Percentiles rank a stretch among this genome's conserved stretches.
Evolutionary conservation across 1,284 basidiomycete genomes (phyloP).

Genomic region (Ustilago bromivora): DNA sequence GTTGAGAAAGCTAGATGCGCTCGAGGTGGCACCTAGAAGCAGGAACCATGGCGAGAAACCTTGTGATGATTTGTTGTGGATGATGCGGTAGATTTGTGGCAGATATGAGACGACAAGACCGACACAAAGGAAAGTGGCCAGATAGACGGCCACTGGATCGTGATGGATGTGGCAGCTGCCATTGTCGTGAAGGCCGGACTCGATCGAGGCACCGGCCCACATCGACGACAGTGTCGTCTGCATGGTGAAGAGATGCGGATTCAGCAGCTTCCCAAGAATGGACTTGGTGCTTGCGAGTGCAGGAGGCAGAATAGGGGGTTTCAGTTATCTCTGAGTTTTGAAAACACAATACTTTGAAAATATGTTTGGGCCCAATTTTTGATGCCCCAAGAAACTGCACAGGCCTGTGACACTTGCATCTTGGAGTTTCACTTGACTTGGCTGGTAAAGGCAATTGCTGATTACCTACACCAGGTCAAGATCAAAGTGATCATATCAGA

Average conservation of each 20-base stretch:
- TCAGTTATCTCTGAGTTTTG: too few relatives aligned
- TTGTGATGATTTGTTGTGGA: constrained; percentile 78
- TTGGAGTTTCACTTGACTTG: too few relatives aligned
- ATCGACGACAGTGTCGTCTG: constrained; percentile 38
- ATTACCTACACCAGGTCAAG: too few relatives aligned
- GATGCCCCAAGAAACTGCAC: too few relatives aligned
- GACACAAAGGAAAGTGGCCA: constrained; percentile 80
- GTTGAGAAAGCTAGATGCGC: constrained; percentile 70
- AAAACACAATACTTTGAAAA: too few relatives aligned
- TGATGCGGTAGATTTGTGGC: constrained; percentile 81
- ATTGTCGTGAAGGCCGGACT: constrained; percentile 26
- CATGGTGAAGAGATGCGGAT: constrained; percentile 9
- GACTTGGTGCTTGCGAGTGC: background rate
- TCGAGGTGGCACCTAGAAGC: constrained; percentile 84
- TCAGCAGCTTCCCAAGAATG: background rate
- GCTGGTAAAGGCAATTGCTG: too few relatives aligned
- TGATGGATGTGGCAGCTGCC: constrained; percentile 71
- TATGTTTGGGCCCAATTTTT: too few relatives aligned
- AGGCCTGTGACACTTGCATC: too few relatives aligned
- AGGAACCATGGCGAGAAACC: constrained; percentile 93
- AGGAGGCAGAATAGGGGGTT: background rate
- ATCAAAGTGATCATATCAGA: too few relatives aligned
- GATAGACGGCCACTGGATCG: constrained; percentile 79
- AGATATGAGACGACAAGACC: constrained; percentile 88
- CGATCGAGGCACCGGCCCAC: constrained; percentile 35